phyloP scores from a whole-genome alignment of 2,329 filamentous ascomycete species.

The Dothidotthia symphoricarpi region DNA sequence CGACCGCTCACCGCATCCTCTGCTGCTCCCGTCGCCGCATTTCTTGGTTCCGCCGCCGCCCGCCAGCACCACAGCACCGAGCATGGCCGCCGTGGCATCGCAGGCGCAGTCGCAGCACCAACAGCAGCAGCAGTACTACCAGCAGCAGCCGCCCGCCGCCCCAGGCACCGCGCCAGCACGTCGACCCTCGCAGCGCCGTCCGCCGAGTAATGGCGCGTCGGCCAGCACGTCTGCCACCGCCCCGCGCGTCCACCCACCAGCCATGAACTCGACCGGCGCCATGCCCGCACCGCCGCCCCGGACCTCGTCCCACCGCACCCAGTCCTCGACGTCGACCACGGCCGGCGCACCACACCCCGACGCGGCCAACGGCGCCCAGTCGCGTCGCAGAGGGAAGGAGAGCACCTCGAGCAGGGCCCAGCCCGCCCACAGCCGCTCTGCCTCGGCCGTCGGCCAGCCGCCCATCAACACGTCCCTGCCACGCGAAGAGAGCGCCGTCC shows the following conservation, averaged over 20 bases:
- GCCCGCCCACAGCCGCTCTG: slow-evolving; percentile 47
- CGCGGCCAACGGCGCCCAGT: slow-evolving; percentile 34
- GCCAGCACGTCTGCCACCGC: slow-evolving; percentile 41
- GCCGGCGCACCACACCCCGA: slow-evolving; percentile 27
- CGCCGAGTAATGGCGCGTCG: slow-evolving; percentile 43
- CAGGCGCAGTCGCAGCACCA: slow-evolving; percentile 37
- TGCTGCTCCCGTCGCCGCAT: too few relatives aligned
- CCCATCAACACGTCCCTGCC: slow-evolving; percentile 56
- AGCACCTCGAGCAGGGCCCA: slow-evolving; percentile 31
- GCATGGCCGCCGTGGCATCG: slow-evolving; percentile 42
- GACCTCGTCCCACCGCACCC: slow-evolving; percentile 68
- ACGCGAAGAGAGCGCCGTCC: slow-evolving; percentile 74
- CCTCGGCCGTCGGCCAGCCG: slow-evolving; percentile 53
- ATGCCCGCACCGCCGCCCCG: slow-evolving; percentile 73
- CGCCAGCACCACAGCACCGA: slow-evolving; percentile 16
- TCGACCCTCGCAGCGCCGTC: slow-evolving; percentile 35
- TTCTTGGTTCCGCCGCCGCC: too few relatives aligned
- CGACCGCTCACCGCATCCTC: too few relatives aligned
- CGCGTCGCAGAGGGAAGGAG: slow-evolving; percentile 51
- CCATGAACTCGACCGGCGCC: slow-evolving; percentile 33
- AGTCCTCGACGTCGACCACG: slow-evolving; percentile 26
- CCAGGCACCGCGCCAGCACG: slow-evolving; percentile 40
- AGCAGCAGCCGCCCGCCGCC: slow-evolving; percentile 28
- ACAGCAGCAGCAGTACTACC: slow-evolving; percentile 35
- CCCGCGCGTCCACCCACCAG: slow-evolving; percentile 37